Evolutionary conservation across 1,284 basidiomycete genomes (phyloP).

Genomic region (Trametes hirsuta): DNA sequence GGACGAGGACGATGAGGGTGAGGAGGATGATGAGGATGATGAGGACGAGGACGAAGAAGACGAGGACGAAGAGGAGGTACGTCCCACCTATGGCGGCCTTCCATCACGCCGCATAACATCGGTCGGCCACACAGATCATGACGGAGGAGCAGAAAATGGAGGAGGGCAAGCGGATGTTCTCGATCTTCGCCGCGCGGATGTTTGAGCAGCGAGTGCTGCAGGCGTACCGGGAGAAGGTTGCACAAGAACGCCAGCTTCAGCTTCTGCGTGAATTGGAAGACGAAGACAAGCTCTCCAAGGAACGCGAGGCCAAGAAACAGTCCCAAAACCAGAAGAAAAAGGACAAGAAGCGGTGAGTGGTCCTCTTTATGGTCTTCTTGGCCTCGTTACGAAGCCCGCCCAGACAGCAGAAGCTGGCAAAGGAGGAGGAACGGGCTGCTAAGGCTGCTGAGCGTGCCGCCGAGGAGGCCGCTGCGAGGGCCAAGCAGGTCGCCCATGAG

Average conservation of each 20-base stretch:
- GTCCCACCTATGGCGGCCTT: slow-evolving; percentile 13
- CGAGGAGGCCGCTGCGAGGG: slow-evolving; percentile 75
- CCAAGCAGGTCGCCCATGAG: slow-evolving; percentile 65
- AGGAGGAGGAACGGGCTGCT: slow-evolving; percentile 86
- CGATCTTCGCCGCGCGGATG: slow-evolving; percentile 99
- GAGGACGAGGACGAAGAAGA: slow-evolving; percentile 41
- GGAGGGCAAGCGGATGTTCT: slow-evolving; percentile 99
- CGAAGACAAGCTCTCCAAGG: slow-evolving; percentile 61
- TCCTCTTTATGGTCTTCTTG: slow-evolving; percentile 5
- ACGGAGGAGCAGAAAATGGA: slow-evolving; percentile 95
- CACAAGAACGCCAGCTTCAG: slow-evolving; percentile 54
- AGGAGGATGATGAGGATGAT: slow-evolving; percentile 38
- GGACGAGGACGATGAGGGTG: slow-evolving; percentile 41
- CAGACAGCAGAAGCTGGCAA: slow-evolving; percentile 89
- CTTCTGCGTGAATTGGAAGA: slow-evolving; percentile 60
- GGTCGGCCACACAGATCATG: slow-evolving; percentile 52
- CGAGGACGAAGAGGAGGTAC: slow-evolving; percentile 41
- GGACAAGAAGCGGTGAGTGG: slow-evolving; percentile 86
- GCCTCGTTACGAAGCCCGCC: slow-evolving; percentile 8
- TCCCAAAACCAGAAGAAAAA: slow-evolving; percentile 99
- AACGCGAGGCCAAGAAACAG: slow-evolving; percentile 91
- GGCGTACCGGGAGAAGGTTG: slow-evolving; percentile 40
- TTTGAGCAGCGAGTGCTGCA: slow-evolving; percentile 97
- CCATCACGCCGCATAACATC: slow-evolving; percentile 18
- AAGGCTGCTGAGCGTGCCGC: slow-evolving; percentile 83